Percentiles rank a stretch among this genome's conserved stretches.
These are phyloP conservation scores for Rosa rugosa DNA, from an alignment of 306 rosid genomes.

Conservation along the genomic window DNA sequence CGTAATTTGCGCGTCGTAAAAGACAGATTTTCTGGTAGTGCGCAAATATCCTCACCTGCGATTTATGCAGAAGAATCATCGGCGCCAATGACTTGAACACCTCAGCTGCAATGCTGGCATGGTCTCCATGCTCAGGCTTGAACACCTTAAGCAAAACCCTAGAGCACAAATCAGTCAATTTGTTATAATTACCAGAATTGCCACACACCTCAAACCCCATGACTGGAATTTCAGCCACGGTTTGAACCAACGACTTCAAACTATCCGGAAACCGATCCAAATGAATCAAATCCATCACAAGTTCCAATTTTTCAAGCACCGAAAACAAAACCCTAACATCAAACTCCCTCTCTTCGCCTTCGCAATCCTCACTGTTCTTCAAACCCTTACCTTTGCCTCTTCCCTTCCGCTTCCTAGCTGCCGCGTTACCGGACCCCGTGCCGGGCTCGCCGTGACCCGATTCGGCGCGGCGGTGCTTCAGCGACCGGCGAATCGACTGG, in stretches of 20 bases:
- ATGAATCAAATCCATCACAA: constrained; percentile 59
- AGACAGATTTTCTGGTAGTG: no score
- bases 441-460: neutral
- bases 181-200: constrained; percentile 38
- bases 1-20: no score
- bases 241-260: constrained; percentile 66
- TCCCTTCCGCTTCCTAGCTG: constrained; percentile 41
- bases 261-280: constrained; percentile 83
- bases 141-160: constrained; percentile 54
- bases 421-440: constrained; percentile 21
- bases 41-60: constrained; percentile 62
- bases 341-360: constrained; percentile 18
- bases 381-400: constrained; percentile 27
- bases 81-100: constrained; percentile 57
- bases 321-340: constrained; percentile 47
- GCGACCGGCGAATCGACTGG: constrained; percentile 69
- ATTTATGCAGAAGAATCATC: constrained; percentile 57
- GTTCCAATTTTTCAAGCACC: constrained; percentile 60
- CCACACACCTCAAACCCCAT: constrained; percentile 43
- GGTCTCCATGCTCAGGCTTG: constrained; percentile 66
- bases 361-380: constrained; percentile 27
- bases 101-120: constrained; percentile 58
- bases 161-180: constrained; percentile 42
- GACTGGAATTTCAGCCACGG: constrained; percentile 53
- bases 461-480: constrained; percentile 36